Evolutionary conservation across 768 basidiomycete species (phyloP).

Genomic region (Macrocybe gigantea): DNA sequence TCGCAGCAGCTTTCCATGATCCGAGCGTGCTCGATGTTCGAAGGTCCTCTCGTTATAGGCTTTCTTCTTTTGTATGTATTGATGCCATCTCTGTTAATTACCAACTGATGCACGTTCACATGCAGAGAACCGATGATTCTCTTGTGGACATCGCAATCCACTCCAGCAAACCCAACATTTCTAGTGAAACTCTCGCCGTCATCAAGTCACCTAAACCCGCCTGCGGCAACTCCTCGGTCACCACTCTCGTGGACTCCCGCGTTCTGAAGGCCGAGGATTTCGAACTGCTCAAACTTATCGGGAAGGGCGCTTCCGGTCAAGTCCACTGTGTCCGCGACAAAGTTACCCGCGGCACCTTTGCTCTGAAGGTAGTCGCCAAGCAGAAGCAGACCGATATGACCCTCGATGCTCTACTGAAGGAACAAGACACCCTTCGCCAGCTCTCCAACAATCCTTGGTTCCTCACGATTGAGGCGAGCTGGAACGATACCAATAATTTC

Average conservation of each 20-base stretch:
- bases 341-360: not conserved
- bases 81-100: no score
- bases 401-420: not conserved
- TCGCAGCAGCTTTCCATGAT: not conserved
- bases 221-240: no score
- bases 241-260: no score
- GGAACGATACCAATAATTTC: slow-evolving; percentile 1
- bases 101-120: no score
- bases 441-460: not conserved
- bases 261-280: not conserved
- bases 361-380: not conserved
- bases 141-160: no score
- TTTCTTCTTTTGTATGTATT: no score
- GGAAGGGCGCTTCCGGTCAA: not conserved
- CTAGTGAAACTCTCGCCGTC: no score
- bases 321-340: not conserved
- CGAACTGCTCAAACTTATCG: not conserved
- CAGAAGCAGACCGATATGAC: not conserved
- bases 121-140: no score
- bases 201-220: no score
- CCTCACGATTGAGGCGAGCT: not conserved
- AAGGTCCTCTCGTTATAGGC: no score
- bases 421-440: not conserved
- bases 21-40: not conserved
- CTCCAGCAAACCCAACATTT: no score